Base-by-base conservation (phyloP, 805 yeast species). In the Pichia membranifaciens region DNA sequence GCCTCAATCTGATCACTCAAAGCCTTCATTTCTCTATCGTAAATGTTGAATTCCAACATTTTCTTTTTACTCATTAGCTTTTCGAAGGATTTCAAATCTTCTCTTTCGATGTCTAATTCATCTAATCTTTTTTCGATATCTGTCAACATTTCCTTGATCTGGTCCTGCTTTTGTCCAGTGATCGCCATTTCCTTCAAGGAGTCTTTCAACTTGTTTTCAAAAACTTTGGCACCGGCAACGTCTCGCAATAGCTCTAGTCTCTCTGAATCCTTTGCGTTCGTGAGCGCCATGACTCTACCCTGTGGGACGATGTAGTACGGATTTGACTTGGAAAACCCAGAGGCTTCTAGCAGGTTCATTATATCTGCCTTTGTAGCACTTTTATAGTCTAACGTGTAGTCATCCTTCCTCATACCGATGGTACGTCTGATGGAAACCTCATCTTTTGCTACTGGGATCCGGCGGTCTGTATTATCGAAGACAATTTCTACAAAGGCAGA, bases 291-390 rank as follows among this genome's bases (percentile, higher is more conserved):
- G 56, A 93, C 87, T 56, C 87, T 75, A 18, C 99, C 99, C 66
- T 93, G 99, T 0, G 99, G 98, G 5, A 93, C 98, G 55, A 93
- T 91, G 62, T 91, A 91, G 65, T 90, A 91, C 1, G 97, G 96
- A 54, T 89, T 90, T 5, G 88, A 80, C 51, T 85, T 75, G 0
- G 96, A 85, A 59, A 93, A 88, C 0, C 99, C 99, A 0, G 96
- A 96, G 58, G 87, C 82, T 62, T 91, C 97, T 33, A 90, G 70
- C 52, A 87, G 67, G 53, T 86, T 84, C 79, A 82, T 81, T 15
- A 90, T 75, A 60, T 89, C 97, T 2, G 84, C 73, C 56, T 89
- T 77, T 1, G 91, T 82, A 3, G 91, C 85, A 13, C 87, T 74
- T 57, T 79, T 84, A 41, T 83, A 82, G 63, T 93, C 91, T 39